Conservation (phyloP, 495 filamentous ascomycete species). For the Penicillium riverlandense region DNA sequence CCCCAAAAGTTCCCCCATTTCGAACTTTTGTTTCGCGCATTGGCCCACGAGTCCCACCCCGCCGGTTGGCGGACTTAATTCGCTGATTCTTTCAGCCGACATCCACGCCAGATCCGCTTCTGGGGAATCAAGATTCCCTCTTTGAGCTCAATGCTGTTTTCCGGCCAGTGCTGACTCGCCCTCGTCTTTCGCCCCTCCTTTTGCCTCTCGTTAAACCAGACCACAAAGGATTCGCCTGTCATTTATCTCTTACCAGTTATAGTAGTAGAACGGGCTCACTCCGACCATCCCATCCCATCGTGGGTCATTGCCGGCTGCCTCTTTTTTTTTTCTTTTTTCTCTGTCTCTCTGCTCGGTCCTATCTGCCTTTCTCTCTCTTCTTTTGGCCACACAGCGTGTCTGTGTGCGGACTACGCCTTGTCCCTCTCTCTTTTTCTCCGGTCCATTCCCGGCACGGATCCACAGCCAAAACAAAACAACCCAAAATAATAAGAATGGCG, state of each 20-base stretch:
- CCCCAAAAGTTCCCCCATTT: not conserved
- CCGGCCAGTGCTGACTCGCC: slow-evolving; percentile 6
- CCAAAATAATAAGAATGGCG: slow-evolving; percentile 26
- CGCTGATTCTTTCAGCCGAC: slow-evolving; percentile 6
- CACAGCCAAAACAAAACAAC: slow-evolving; percentile 1
- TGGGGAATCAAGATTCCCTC: slow-evolving; percentile 23
- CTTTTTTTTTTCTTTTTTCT: not conserved
- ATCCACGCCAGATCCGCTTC: slow-evolving; percentile 10
- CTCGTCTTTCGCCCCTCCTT: slow-evolving; percentile 4
- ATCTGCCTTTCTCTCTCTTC: not conserved
- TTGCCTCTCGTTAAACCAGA: not conserved
- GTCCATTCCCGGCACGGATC: slow-evolving; percentile 3
- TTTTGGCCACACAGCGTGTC: not conserved
- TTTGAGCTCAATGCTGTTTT: slow-evolving; percentile 16
- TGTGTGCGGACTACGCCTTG: not conserved
- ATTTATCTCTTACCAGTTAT: no score
- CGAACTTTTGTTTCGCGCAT: no score
- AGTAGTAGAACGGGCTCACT: no score
- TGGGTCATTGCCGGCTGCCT: not conserved
- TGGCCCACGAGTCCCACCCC: not conserved
- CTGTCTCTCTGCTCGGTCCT: not conserved
- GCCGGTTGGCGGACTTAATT: not conserved
- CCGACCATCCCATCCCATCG: no score
- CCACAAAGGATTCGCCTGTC: no score
- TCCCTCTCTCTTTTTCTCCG: slow-evolving; percentile 3